Evolutionary conservation across 805 yeast species (phyloP).

Genomic region (Ogataea philodendri): DNA sequence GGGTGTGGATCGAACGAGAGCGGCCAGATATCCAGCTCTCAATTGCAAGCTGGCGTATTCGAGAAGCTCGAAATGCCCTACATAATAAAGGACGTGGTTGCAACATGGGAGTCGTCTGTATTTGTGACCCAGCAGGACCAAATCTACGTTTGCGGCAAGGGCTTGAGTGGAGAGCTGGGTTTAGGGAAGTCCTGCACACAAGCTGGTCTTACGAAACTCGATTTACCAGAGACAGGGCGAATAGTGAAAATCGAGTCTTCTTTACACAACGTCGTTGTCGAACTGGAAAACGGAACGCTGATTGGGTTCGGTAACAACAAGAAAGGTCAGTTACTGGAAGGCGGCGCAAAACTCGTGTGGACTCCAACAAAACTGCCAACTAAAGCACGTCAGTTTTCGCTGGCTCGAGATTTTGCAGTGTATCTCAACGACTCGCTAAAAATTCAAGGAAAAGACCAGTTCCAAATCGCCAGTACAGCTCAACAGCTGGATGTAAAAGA

Average conservation of each 20-base stretch:
- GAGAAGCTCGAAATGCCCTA: conserved; percentile 14
- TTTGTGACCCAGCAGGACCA: conserved; percentile 41
- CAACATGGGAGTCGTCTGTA: conserved; percentile 81
- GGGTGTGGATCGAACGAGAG: conserved; percentile 46
- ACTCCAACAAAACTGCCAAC: conserved; percentile 20
- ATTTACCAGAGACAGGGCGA: conserved; percentile 11
- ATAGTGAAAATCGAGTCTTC: conserved; percentile 35
- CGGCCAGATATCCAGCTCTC: conserved; percentile 20
- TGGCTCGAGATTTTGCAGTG: conserved; percentile 63
- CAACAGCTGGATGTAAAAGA: not conserved
- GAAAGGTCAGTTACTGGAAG: conserved; percentile 53
- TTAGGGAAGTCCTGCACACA: conserved; percentile 30
- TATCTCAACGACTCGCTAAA: conserved; percentile 24
- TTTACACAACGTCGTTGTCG: conserved; percentile 44
- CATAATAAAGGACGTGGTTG: conserved; percentile 47
- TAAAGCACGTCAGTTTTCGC: conserved; percentile 23
- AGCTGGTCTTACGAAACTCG: conserved; percentile 1
- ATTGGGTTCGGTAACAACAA: conserved; percentile 71
- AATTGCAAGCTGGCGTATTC: conserved; percentile 12
- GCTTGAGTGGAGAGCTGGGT: conserved; percentile 76
- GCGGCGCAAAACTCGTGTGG: conserved; percentile 25
- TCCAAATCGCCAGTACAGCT: conserved; percentile 13
- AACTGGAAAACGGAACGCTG: conserved; percentile 40
- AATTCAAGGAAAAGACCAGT: conserved; percentile 36
- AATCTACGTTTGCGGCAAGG: conserved; percentile 58